Evolutionary conservation across 352 stramenopile genomes (phyloP).

Genomic region (Phytophthora constricta): DNA sequence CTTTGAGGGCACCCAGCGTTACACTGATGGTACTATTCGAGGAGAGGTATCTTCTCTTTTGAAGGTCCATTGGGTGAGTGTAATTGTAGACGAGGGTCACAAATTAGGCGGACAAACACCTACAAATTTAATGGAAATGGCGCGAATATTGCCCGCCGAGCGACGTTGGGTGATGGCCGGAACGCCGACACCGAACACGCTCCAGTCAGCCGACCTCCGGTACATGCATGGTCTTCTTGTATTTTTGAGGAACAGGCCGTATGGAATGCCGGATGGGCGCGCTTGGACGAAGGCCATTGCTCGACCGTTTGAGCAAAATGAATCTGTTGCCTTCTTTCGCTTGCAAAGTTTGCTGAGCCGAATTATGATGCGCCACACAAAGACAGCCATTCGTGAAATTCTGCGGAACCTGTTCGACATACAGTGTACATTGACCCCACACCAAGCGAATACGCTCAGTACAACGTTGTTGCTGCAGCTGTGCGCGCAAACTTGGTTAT

Average conservation of each 20-base stretch:
- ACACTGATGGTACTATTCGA: constrained; percentile 50
- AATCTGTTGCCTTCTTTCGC: constrained; percentile 56
- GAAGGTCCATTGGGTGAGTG: constrained; percentile 71
- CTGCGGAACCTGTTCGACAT: constrained; percentile 49
- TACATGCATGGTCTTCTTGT: constrained; percentile 89
- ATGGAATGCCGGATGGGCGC: constrained; percentile 67
- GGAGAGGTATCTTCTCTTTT: constrained; percentile 55
- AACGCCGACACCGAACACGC: constrained; percentile 92
- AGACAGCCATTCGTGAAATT: constrained; percentile 76
- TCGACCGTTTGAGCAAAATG: constrained; percentile 61
- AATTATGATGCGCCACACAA: constrained; percentile 95
- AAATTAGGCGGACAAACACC: constrained; percentile 73
- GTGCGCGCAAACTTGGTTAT: constrained; percentile 68
- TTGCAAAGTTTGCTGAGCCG: constrained; percentile 80
- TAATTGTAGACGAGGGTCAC: constrained; percentile 96
- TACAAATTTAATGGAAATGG: constrained; percentile 81
- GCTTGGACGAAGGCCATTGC: constrained; percentile 71
- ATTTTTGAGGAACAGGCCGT: constrained; percentile 88
- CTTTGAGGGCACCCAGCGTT: constrained; percentile 50
- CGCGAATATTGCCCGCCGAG: constrained; percentile 77
- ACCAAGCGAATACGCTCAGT: constrained; percentile 59
- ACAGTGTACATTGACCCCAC: constrained; percentile 59
- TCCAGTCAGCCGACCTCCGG: constrained; percentile 74
- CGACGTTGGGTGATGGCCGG: constrained; percentile 96
- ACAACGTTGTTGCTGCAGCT: constrained; percentile 61